Conservation (phyloP, 83 land plant species). For the Picea engelmannii region DNA sequence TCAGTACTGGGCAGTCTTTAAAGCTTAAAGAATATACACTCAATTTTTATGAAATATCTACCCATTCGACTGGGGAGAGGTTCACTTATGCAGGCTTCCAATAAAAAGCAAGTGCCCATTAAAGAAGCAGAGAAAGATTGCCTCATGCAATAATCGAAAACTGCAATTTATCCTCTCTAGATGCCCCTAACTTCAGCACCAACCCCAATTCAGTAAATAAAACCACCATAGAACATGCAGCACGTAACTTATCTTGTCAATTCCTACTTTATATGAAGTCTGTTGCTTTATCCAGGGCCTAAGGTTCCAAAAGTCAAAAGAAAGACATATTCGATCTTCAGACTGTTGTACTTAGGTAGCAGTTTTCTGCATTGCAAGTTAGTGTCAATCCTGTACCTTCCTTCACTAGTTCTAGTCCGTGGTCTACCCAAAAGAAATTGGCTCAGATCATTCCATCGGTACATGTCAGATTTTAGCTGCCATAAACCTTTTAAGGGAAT, state of each 20-base stretch:
- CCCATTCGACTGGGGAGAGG: not conserved
- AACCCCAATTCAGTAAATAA: too few relatives aligned
- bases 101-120: too few relatives aligned
- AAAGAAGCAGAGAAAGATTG: too few relatives aligned
- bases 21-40: not conserved
- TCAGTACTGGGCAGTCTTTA: not conserved
- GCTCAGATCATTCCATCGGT: not conserved
- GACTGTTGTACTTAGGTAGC: not conserved
- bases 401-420: not conserved
- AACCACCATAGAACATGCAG: not conserved
- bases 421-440: not conserved
- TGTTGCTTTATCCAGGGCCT: not conserved
- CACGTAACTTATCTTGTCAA: not conserved
- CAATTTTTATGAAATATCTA: not conserved
- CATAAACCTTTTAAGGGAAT: not conserved
- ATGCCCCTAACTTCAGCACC: not conserved
- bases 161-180: not conserved
- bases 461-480: not conserved
- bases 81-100: not conserved
- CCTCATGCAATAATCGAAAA: too few relatives aligned
- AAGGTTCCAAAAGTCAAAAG: conserved; percentile 4
- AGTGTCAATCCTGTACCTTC: not conserved
- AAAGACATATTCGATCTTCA: not conserved
- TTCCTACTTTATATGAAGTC: not conserved
- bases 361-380: not conserved